Evolutionary conservation across 352 stramenopile genomes (phyloP).

Genomic region (Heterotrichella gracilis): DNA sequence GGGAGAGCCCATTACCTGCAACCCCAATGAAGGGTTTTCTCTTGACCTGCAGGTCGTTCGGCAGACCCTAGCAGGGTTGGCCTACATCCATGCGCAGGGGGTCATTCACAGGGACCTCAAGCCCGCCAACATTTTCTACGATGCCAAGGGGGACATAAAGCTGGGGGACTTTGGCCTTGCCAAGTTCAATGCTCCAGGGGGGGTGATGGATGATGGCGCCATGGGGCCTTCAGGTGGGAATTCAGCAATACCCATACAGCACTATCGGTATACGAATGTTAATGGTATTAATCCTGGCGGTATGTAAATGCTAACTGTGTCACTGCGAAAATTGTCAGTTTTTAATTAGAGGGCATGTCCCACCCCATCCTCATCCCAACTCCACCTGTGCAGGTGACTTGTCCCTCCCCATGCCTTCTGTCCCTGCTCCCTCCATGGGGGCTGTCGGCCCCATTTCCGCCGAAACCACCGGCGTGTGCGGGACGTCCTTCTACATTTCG

Average conservation of each 20-base stretch:
- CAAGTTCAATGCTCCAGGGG: conserved; percentile 20
- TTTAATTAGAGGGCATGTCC: not conserved
- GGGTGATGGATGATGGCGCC: not conserved
- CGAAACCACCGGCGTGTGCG: too few species aligned
- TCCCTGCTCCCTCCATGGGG: too few species aligned
- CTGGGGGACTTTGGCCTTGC: conserved; percentile 69
- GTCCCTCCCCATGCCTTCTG: too few species aligned
- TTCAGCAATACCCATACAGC: not conserved
- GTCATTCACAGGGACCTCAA: conserved; percentile 67
- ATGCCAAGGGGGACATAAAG: conserved; percentile 52
- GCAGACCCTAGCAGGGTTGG: conserved; percentile 63
- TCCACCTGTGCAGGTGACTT: too few species aligned
- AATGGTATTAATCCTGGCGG: too few species aligned
- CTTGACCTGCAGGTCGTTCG: conserved; percentile 64
- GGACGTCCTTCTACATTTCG: too few species aligned
- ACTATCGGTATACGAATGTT: not conserved
- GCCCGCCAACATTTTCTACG: conserved; percentile 62
- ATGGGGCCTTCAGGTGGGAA: too few species aligned
- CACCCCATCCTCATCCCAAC: too few species aligned
- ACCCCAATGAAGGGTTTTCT: too few species aligned
- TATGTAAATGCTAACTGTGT: too few species aligned
- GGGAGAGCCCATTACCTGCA: too few species aligned
- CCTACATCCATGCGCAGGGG: conserved; percentile 57
- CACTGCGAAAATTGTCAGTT: conserved; percentile 2
- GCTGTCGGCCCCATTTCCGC: too few species aligned